These are phyloP conservation scores for Trichophyton schoenleinii DNA, from an alignment of 2,329 filamentous ascomycete genomes.

Conservation along the genomic window DNA sequence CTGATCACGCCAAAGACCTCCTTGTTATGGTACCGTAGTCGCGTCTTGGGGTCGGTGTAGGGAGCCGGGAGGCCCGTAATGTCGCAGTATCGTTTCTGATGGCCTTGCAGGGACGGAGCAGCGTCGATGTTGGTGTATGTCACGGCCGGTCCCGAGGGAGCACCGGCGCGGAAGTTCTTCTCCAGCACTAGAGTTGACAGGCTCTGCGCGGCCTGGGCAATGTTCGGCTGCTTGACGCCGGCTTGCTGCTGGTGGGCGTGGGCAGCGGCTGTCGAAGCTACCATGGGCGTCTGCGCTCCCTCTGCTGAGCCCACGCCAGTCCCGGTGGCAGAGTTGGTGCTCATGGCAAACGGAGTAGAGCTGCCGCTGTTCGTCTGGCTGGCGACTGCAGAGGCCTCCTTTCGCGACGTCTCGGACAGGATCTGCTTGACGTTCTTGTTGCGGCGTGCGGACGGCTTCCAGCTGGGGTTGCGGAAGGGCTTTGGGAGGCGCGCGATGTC, in stretches of 20 bases:
- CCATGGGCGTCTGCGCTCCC: constrained; percentile 27
- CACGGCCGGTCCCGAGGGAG: constrained; percentile 51
- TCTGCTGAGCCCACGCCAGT: constrained; percentile 25
- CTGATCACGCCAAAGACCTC: constrained; percentile 82
- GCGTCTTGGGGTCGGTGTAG: constrained; percentile 90
- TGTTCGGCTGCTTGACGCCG: constrained; percentile 49
- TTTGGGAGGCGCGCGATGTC: constrained; percentile 80
- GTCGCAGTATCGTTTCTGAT: constrained; percentile 86
- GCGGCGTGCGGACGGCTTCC: constrained; percentile 85
- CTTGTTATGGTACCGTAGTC: constrained; percentile 80
- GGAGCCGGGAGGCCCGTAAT: constrained; percentile 83
- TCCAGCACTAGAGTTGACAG: constrained; percentile 79
- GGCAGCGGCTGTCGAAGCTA: constrained; percentile 7
- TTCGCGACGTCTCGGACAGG: constrained; percentile 72
- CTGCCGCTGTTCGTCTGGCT: constrained; percentile 73
- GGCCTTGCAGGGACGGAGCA: constrained; percentile 69
- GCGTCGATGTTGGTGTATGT: constrained; percentile 97
- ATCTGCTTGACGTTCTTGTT: constrained; percentile 99
- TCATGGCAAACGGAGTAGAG: constrained; percentile 49
- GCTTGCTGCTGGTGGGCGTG: constrained; percentile 33
- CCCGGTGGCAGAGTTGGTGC: constrained; percentile 16
- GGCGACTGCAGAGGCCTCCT: constrained; percentile 76
- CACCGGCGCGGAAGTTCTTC: constrained; percentile 49
- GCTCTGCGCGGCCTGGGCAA: constrained; percentile 78
- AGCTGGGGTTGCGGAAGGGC: constrained; percentile 77